Evolutionary conservation across 2,329 filamentous ascomycete species (phyloP).

Genomic region (Talaromyces sp.): DNA sequence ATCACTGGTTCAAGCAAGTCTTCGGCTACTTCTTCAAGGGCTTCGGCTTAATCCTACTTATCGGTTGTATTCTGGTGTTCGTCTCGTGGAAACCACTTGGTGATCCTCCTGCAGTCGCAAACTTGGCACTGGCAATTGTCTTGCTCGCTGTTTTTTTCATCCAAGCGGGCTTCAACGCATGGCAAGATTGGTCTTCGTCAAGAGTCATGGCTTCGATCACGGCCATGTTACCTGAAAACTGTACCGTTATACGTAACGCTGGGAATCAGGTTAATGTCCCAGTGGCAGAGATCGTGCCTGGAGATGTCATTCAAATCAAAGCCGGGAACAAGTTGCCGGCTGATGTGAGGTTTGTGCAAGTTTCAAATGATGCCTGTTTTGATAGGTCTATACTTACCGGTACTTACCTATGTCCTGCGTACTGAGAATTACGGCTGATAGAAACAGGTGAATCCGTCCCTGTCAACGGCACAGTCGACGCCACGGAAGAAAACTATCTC

Average conservation of each 20-base stretch:
- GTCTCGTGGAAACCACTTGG: constrained; percentile 74
- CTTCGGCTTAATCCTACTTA: constrained; percentile 68
- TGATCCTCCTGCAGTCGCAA: constrained; percentile 65
- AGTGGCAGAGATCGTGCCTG: constrained; percentile 65
- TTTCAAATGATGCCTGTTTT: constrained; percentile 67
- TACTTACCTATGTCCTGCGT: not conserved
- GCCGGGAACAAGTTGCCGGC: constrained; percentile 71
- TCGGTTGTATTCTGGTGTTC: constrained; percentile 69
- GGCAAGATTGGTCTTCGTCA: constrained; percentile 72
- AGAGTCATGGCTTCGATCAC: constrained; percentile 77
- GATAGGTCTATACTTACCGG: constrained; percentile 68
- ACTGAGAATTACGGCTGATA: not conserved
- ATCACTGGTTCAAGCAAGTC: constrained; percentile 56
- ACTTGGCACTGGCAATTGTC: constrained; percentile 70
- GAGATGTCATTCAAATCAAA: constrained; percentile 66
- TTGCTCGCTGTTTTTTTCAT: constrained; percentile 66
- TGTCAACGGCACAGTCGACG: constrained; percentile 61
- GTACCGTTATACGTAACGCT: constrained; percentile 62
- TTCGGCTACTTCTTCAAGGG: constrained; percentile 73
- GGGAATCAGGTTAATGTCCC: constrained; percentile 44
- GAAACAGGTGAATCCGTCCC: constrained; percentile 61
- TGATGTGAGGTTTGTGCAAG: constrained; percentile 67
- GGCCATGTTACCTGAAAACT: constrained; percentile 73
- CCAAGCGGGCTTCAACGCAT: constrained; percentile 67
- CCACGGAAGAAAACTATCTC: constrained; percentile 69